Base-by-base conservation (phyloP, 1,284 basidiomycete species). In the Anthracocystis setariae region DNA sequence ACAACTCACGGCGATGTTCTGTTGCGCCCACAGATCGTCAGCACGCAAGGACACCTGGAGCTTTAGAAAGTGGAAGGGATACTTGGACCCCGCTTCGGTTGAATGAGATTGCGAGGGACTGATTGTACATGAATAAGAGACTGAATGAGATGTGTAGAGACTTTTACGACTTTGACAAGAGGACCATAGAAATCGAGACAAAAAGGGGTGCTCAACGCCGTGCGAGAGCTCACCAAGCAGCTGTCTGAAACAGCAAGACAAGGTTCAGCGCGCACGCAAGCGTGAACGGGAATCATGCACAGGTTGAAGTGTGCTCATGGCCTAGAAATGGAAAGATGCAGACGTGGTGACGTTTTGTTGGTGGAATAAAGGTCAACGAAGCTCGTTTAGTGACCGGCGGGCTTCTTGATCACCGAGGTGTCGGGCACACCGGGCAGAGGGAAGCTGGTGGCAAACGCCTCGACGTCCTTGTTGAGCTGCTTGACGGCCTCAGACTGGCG, bases 361-460 rank as follows among this genome's bases (percentile, higher is more conserved):
- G 23, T 21, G 49, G 35, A 12, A 24, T 8, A 37, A 8, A 24
- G 29, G 18, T 5, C 9, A 18, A 17, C n/a, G 10, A 2, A 17
- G 17, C 8, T 3, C 48, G 46, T 45, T 68, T 68, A 68, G 59
- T 68, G 66, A 29, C 40, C 62, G 48, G 71, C 49, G 48, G 73
- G 74, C 64, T 71, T 65, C 75, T 79, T 81, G 74, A 82, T 82
- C 46, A 59, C 52, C 55, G 67, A 70, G 57, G 84, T 88, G 83
- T 94, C 91, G 40, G 84, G 85, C 8, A 94, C 89, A 85, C 95
- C 94, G 55, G 95, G 95, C 15, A 98, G 86, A 3, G 95, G 95
- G 92, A 91, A 98, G 84, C 87, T 87, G 71, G 86, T 88, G 18
- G 93, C 92, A 82, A 98, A 98, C 53, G 74, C 86, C 70, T 87